Percentiles rank a stretch among this genome's conserved stretches.
Conservation (phyloP, 371 early-diverging fungal genomes). For the Chytridium lagenaria region DNA sequence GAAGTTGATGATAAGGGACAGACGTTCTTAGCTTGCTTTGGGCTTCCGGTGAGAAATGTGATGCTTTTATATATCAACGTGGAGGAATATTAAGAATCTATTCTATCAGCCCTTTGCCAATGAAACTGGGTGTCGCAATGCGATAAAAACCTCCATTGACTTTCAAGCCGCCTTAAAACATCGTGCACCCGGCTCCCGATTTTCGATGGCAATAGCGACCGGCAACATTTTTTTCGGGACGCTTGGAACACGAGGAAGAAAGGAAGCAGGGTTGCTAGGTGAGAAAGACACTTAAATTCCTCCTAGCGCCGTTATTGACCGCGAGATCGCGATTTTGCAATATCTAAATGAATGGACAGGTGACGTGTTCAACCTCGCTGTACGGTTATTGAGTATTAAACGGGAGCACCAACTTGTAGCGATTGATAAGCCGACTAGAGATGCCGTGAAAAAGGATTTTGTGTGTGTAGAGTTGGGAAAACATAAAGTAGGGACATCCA, state of each 20-base stretch:
- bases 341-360: too few relatives aligned
- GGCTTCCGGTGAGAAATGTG: constrained; percentile 16
- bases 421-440: neutral
- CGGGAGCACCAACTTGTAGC: neutral
- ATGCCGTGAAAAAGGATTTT: neutral
- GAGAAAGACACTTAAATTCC: too few relatives aligned
- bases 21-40: constrained; percentile 13
- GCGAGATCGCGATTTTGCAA: neutral
- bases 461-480: neutral
- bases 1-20: constrained; percentile 19
- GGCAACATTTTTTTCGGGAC: constrained; percentile 4
- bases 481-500: neutral
- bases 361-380: constrained; percentile 18
- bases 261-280: constrained; percentile 12
- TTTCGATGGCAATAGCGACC: constrained; percentile 10
- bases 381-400: neutral
- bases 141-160: neutral
- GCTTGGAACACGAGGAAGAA: neutral
- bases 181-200: neutral
- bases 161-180: neutral
- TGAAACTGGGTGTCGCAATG: neutral
- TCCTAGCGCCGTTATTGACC: too few relatives aligned
- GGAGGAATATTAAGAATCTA: too few relatives aligned
- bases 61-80: neutral
- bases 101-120: constrained; percentile 8